phyloP scores from a whole-genome alignment of 805 yeast species.

The Saturnispora sanitii region DNA sequence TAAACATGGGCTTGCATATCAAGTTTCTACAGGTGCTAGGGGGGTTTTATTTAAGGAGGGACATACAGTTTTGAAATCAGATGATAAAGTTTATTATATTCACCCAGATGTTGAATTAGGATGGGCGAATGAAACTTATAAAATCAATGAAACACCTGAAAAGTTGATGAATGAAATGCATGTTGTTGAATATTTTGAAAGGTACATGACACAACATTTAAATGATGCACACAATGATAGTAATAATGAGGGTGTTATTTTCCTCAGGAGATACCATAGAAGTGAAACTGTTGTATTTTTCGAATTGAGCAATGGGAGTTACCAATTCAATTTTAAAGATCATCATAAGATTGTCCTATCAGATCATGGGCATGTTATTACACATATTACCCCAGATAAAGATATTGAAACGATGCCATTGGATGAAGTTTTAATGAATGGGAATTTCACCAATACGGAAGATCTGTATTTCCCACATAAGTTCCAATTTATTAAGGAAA shows the following conservation, averaged over 20 bases:
- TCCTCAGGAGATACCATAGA: constrained; percentile 75
- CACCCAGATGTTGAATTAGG: constrained; percentile 39
- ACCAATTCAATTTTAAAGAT: constrained; percentile 92
- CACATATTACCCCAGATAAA: constrained; percentile 73
- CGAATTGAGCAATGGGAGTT: constrained; percentile 82
- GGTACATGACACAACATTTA: constrained; percentile 85
- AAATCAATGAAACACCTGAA: constrained; percentile 33
- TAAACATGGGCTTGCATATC: constrained; percentile 91
- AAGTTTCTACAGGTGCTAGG: constrained; percentile 77
- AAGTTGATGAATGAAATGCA: constrained; percentile 62
- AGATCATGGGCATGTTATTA: constrained; percentile 62
- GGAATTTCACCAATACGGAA: constrained; percentile 33
- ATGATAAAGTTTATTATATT: constrained; percentile 57
- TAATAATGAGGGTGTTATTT: constrained; percentile 39
- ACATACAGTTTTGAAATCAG: constrained; percentile 65
- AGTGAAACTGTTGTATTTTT: constrained; percentile 79
- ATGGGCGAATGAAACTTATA: constrained; percentile 43
- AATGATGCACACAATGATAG: constrained; percentile 55
- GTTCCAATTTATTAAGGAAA: constrained; percentile 53
- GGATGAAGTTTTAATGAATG: constrained; percentile 36
- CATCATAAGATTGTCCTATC: constrained; percentile 83
- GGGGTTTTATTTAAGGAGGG: constrained; percentile 87
- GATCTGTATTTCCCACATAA: constrained; percentile 39
- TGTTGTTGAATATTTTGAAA: constrained; percentile 79
- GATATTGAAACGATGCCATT: constrained; percentile 58